Conservation (phyloP, 805 yeast genomes). For the Candida schatavii region DNA sequence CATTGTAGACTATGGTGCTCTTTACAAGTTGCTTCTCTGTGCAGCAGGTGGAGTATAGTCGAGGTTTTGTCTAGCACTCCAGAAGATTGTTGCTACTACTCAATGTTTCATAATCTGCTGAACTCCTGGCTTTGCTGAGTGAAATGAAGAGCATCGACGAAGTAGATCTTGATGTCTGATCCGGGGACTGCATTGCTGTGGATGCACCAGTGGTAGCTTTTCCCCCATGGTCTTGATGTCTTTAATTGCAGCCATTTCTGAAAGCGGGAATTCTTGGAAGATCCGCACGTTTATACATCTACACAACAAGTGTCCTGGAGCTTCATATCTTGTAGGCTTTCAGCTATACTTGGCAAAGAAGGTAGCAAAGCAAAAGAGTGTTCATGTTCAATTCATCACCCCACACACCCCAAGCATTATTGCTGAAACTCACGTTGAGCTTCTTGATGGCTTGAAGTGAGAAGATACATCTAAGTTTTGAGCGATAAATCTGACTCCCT, state of each 20-base stretch:
- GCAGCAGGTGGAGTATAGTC: too few species aligned
- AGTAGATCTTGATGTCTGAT: constrained; percentile 18
- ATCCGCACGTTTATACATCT: constrained; percentile 24
- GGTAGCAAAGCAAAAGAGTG: constrained; percentile 19
- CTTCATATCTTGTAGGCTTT: too few species aligned
- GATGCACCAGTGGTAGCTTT: constrained; percentile 11
- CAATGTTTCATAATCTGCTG: constrained; percentile 18
- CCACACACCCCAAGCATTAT: constrained; percentile 38
- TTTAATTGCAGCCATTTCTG: constrained; percentile 29
- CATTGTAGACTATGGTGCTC: too few species aligned
- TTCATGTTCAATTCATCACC: constrained; percentile 15
- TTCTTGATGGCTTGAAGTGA: constrained; percentile 20
- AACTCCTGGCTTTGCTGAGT: constrained; percentile 13
- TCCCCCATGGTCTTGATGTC: constrained; percentile 27
- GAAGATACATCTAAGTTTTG: constrained; percentile 39
- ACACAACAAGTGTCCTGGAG: too few species aligned
- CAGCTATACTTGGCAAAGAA: constrained; percentile 23
- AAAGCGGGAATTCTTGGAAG: constrained; percentile 26
- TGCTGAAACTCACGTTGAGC: constrained; percentile 28
- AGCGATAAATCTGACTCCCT: constrained; percentile 27
- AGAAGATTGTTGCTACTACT: constrained; percentile 39
- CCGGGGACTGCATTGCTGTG: constrained; percentile 15
- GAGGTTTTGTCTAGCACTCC: constrained; percentile 20
- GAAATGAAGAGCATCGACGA: constrained; percentile 13
- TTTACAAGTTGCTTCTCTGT: too few species aligned